phyloP scores from a whole-genome alignment of 371 early-diverging fungal species.

The Rhizomucor pusillus region DNA sequence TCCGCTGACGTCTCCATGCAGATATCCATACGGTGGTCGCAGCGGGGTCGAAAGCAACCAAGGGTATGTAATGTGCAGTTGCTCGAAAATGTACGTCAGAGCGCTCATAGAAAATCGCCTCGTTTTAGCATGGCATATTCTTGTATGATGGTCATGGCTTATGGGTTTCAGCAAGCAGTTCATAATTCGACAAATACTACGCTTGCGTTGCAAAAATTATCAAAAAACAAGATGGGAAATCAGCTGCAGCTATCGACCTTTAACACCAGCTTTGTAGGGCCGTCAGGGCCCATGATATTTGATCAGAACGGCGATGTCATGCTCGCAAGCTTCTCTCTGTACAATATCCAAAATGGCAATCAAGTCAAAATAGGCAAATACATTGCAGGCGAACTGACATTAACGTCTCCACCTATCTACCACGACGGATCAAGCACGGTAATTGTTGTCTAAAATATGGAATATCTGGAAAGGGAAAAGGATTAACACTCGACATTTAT shows the following conservation, averaged over 20 bases:
- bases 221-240: constrained; percentile 30
- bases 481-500: constrained; percentile 1
- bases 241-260: constrained; percentile 31
- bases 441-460: neutral
- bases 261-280: constrained; percentile 54
- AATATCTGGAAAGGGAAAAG: constrained; percentile 4
- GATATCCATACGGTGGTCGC: constrained; percentile 39
- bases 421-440: constrained; percentile 44
- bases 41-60: constrained; percentile 29
- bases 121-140: constrained; percentile 42
- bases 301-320: constrained; percentile 55
- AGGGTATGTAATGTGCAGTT: constrained; percentile 13
- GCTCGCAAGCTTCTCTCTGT: constrained; percentile 46
- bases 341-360: constrained; percentile 49
- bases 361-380: constrained; percentile 45
- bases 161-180: constrained; percentile 42
- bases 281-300: constrained; percentile 56
- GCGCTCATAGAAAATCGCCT: neutral
- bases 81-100: neutral
- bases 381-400: constrained; percentile 44
- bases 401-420: constrained; percentile 50
- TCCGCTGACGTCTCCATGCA: neutral
- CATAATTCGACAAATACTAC: constrained; percentile 27
- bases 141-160: constrained; percentile 53
- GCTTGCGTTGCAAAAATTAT: constrained; percentile 16